These are phyloP conservation scores for Paecilomyces sp. DNA, from an alignment of 2,329 filamentous ascomycete species.

Conservation along the genomic window DNA sequence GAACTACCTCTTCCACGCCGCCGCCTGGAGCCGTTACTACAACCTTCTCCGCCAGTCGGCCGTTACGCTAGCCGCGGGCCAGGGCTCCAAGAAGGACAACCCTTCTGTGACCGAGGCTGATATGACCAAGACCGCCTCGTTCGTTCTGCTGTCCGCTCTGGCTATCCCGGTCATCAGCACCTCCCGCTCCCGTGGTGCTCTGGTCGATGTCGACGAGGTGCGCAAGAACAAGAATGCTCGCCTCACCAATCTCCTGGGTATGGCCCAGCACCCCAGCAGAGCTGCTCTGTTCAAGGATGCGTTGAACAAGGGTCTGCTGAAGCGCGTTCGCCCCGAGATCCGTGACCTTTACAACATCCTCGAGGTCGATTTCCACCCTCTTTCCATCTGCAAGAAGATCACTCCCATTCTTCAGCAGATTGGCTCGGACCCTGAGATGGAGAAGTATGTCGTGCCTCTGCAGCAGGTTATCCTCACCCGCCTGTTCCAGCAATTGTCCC, in stretches of 20 bases:
- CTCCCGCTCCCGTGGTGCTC: conserved; percentile 84
- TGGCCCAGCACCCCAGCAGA: conserved; percentile 83
- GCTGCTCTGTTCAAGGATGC: conserved; percentile 91
- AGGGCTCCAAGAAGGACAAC: conserved; percentile 90
- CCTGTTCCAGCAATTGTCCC: conserved; percentile 96
- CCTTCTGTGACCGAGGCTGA: conserved; percentile 82
- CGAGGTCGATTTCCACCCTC: conserved; percentile 96
- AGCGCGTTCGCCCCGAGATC: conserved; percentile 89
- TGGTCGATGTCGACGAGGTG: conserved; percentile 94
- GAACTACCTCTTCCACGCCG: conserved; percentile 98
- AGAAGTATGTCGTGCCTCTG: conserved; percentile 89
- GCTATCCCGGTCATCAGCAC: conserved; percentile 99
- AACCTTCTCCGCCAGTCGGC: conserved; percentile 90
- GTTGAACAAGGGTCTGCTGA: conserved; percentile 86
- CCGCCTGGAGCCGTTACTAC: conserved; percentile 96
- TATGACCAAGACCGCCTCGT: conserved; percentile 88
- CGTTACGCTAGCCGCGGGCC: conserved; percentile 71
- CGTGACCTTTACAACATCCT: conserved; percentile 97
- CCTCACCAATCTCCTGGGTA: conserved; percentile 89
- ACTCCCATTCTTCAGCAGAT: conserved; percentile 93
- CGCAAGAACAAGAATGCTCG: conserved; percentile 99
- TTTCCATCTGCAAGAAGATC: conserved; percentile 99
- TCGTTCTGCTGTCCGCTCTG: conserved; percentile 87
- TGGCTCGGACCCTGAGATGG: conserved; percentile 88
- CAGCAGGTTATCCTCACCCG: conserved; percentile 98